A percentile compares a stretch with the other conserved stretches of the same genome.
Conservation (phyloP, 176 grass and related monocot species). For the Tillandsia fasciculata region DNA sequence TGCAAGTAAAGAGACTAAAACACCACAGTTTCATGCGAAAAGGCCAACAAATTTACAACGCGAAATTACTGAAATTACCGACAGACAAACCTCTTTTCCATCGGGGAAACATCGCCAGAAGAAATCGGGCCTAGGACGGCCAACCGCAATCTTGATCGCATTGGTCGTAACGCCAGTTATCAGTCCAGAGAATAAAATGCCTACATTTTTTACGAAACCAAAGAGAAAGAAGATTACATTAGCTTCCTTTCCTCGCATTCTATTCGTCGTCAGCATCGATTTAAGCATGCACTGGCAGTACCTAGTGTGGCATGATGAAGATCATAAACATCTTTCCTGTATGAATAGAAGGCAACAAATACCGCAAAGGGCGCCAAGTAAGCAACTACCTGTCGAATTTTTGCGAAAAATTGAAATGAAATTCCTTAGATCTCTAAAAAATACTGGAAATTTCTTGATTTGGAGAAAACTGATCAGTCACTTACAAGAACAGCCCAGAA, state of each 20-base stretch:
- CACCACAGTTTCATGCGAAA: not conserved
- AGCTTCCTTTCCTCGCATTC: not conserved
- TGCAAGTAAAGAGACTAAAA: conserved; percentile 2
- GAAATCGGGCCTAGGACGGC: conserved; percentile 83
- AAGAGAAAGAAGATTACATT: not conserved
- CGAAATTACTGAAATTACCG: not conserved
- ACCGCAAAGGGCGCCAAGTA: conserved; percentile 38
- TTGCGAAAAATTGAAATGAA: not conserved
- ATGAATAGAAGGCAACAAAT: conserved; percentile 39
- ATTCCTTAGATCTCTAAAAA: not conserved
- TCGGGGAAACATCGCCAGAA: conserved; percentile 93
- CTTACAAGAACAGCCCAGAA: conserved; percentile 64
- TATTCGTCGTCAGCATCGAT: not conserved
- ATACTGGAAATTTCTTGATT: not conserved
- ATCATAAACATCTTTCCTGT: conserved; percentile 69
- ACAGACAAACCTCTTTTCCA: conserved; percentile 60
- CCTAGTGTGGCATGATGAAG: conserved; percentile 70
- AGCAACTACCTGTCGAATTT: conserved; percentile 47
- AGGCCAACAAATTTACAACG: not conserved
- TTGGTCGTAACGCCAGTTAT: conserved; percentile 59
- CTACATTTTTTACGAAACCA: conserved; percentile 19
- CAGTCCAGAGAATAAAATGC: conserved; percentile 55
- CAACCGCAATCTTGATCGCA: conserved; percentile 57
- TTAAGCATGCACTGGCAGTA: conserved; percentile 2
- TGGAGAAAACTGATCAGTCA: conserved; percentile 13